Base-by-base conservation (phyloP, 257 asterid genomes). In the Coffea canephora region DNA sequence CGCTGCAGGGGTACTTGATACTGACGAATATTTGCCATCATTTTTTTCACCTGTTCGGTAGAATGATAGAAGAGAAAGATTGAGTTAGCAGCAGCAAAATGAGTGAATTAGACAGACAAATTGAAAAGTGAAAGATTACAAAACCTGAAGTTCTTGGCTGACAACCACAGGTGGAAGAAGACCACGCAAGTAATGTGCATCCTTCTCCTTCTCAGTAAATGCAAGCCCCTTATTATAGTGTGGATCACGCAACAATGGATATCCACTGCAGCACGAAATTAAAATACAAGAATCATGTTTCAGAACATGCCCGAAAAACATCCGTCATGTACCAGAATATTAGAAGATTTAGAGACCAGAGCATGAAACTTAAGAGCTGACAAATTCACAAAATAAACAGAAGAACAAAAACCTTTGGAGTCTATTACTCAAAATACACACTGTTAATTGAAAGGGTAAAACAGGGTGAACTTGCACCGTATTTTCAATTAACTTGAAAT, bases 221-320 rank as follows among this genome's bases (percentile, higher is more conserved):
- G 97, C 97, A 70, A 96, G 97, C 77, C 99, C 99, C 85, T 96
- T 96, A 87, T 96, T 96, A 86, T 90, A 89, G 88, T 96, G 99
- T 0, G 98, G 99, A 78, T 96, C 97, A 6, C 99, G 97, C 96
- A 96, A 81, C 91, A 96, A 89, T 46, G 93, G 94, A 85, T 92
- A 96, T 74, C 99, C 99, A 91, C 99, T 96, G 75, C 83, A 84
- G 62, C 71, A 69, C 71, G 73, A 69, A 82, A 61, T 79, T 73
- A 74, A 74, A 71, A 77, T 61, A 48, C 71, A 18, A 11, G 43
- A 46, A 57, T 15, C 25, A n/a, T 55, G 67, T 72, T 65, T 77
- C 62, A 55, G 74, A 34, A 18, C 16, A 64, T 25, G 69, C 15
- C 23, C 0, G 36, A n/a, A 27, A 50, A 67, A 74, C 55, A 66